phyloP scores from a whole-genome alignment of 306 rosid genomes.

The Cercis canadensis region DNA sequence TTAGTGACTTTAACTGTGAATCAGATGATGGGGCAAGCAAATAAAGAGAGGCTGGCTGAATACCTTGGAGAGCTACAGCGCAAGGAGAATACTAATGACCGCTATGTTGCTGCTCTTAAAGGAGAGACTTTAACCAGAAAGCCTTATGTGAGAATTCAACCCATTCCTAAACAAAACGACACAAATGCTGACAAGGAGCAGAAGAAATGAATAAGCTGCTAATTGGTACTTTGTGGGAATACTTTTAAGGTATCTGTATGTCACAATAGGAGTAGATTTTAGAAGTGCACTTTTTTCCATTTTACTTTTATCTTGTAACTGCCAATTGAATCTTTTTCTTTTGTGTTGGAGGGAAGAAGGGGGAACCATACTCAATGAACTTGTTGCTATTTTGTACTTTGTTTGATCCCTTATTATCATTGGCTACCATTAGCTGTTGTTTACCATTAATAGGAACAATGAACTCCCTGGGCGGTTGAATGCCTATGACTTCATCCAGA shows the following conservation, averaged over 20 bases:
- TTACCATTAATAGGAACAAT: not conserved
- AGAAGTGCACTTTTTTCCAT: constrained; percentile 1
- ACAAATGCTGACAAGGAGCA: constrained; percentile 42
- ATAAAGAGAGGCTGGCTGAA: constrained; percentile 82
- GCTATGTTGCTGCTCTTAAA: constrained; percentile 85
- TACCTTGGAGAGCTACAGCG: constrained; percentile 83
- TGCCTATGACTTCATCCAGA: constrained; percentile 1
- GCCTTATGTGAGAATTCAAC: constrained; percentile 88
- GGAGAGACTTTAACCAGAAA: constrained; percentile 87
- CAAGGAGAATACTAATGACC: constrained; percentile 88
- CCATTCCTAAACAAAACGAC: constrained; percentile 54
- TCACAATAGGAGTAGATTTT: not conserved
- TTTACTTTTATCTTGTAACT: not conserved
- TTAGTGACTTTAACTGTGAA: constrained; percentile 25
- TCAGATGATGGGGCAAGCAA: constrained; percentile 88
- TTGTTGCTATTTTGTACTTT: not conserved
- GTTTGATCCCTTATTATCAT: constrained; percentile 1
- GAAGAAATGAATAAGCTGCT: constrained; percentile 48
- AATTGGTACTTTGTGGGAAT: constrained; percentile 22
- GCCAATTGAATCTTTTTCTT: no score
- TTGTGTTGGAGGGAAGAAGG: no score
- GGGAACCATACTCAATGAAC: not conserved
- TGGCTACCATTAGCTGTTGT: not conserved
- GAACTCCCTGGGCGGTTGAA: constrained; percentile 2
- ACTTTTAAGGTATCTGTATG: constrained; percentile 5